Evolutionary conservation across 805 yeast genomes (phyloP).

Genomic region (Candida jianshihensis): DNA sequence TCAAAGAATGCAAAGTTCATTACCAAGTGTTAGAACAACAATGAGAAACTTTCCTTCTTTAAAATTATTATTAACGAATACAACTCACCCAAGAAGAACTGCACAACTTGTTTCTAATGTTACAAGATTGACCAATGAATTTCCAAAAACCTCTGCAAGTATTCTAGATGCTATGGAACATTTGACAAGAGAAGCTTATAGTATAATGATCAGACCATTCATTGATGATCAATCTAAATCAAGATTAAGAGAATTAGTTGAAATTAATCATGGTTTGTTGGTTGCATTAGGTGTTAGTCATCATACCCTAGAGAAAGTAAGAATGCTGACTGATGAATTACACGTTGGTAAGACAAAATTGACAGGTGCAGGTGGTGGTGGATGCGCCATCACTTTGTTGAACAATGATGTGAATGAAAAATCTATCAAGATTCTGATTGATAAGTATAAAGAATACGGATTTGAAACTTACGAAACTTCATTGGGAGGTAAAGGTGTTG

Average conservation of each 20-base stretch:
- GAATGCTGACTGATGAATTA: constrained; percentile 54
- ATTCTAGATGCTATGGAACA: constrained; percentile 73
- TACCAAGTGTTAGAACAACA: constrained; percentile 57
- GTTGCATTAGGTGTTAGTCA: constrained; percentile 88
- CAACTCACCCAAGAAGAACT: constrained; percentile 82
- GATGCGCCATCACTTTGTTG: constrained; percentile 88
- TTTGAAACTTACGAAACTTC: constrained; percentile 73
- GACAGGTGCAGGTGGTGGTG: constrained; percentile 99
- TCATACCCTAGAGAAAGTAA: constrained; percentile 77
- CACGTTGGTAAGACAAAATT: constrained; percentile 81
- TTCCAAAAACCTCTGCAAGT: constrained; percentile 48
- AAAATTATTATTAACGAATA: constrained; percentile 71
- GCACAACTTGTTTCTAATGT: constrained; percentile 79
- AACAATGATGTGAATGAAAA: constrained; percentile 29
- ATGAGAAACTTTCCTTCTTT: constrained; percentile 72
- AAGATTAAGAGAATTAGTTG: constrained; percentile 52
- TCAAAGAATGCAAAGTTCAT: constrained; percentile 49
- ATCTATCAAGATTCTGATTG: constrained; percentile 28
- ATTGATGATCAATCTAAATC: constrained; percentile 35
- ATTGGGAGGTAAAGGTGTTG: constrained; percentile 89
- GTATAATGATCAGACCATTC: constrained; percentile 47
- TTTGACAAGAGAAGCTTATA: constrained; percentile 66
- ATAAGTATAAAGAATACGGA: constrained; percentile 37
- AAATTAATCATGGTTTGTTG: constrained; percentile 82
- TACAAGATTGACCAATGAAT: constrained; percentile 41